phyloP scores from a whole-genome alignment of 2,329 filamentous ascomycete genomes.

The Chaetomium globosum region DNA sequence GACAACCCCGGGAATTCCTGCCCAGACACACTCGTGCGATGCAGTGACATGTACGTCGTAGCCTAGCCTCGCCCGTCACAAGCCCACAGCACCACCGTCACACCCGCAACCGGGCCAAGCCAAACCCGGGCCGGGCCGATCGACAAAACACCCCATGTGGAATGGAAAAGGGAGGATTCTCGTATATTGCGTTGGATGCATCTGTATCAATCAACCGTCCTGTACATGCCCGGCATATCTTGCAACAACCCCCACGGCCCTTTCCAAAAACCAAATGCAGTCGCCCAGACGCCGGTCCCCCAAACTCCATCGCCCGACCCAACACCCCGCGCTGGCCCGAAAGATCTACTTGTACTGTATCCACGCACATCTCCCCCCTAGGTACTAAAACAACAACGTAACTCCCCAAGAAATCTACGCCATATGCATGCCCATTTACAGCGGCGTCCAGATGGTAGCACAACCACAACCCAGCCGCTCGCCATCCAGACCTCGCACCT shows the following conservation, averaged over 20 bases:
- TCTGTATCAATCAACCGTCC: slow-evolving; percentile 4
- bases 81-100: too few species aligned
- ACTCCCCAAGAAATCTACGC: not conserved
- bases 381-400: too few species aligned
- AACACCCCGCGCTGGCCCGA: slow-evolving; percentile 3
- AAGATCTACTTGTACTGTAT: not conserved
- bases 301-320: slow-evolving; percentile 8
- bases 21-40: not conserved
- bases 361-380: not conserved
- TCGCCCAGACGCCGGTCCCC: slow-evolving; percentile 24
- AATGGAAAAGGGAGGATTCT: slow-evolving; percentile 5
- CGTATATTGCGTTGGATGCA: not conserved
- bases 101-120: too few species aligned
- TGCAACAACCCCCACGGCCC: slow-evolving; percentile 1
- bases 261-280: slow-evolving; percentile 4
- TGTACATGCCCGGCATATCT: slow-evolving; percentile 2
- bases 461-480: too few species aligned
- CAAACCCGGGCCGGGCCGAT: not conserved
- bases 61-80: not conserved
- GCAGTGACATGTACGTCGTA: not conserved
- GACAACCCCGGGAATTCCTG: not conserved
- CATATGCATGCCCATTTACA: not conserved
- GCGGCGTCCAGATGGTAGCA: not conserved
- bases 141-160: not conserved
- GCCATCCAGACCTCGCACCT: not conserved